These are phyloP conservation scores for Exophiala lecanii-corni DNA, from an alignment of 2,329 filamentous ascomycete species.

Conservation along the genomic window DNA sequence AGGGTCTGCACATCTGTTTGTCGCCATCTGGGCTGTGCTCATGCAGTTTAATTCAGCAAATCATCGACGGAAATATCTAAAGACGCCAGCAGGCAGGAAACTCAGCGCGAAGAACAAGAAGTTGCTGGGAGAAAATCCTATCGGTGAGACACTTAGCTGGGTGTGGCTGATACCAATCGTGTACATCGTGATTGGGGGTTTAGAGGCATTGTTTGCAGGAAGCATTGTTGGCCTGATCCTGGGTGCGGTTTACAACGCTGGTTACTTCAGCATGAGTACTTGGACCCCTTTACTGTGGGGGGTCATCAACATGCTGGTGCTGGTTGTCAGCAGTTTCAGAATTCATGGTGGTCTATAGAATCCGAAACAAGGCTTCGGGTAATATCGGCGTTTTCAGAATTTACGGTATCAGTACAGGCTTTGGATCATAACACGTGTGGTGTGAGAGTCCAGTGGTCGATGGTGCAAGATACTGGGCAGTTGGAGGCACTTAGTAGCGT, in stretches of 20 bases:
- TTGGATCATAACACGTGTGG: too few relatives aligned
- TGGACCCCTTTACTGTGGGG: slow-evolving; percentile 92
- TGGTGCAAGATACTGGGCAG: too few relatives aligned
- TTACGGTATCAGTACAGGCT: too few relatives aligned
- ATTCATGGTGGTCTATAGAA: slow-evolving; percentile 83
- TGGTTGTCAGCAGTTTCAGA: slow-evolving; percentile 86
- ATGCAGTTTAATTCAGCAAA: slow-evolving; percentile 49
- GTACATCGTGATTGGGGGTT: slow-evolving; percentile 65
- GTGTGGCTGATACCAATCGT: slow-evolving; percentile 69
- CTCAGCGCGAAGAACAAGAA: slow-evolving; percentile 24
- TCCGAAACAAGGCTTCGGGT: neutral
- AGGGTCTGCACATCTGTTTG: slow-evolving; percentile 67
- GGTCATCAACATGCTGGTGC: slow-evolving; percentile 72
- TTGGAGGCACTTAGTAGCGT: too few relatives aligned
- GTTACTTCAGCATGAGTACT: slow-evolving; percentile 85
- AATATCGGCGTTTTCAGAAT: too few relatives aligned
- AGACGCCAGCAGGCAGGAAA: slow-evolving; percentile 10
- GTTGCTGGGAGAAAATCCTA: slow-evolving; percentile 23
- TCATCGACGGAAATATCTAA: slow-evolving; percentile 17
- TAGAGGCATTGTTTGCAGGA: slow-evolving; percentile 74
- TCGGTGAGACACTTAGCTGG: slow-evolving; percentile 24
- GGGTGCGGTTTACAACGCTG: slow-evolving; percentile 73
- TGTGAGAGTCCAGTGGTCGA: too few relatives aligned
- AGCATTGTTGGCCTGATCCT: slow-evolving; percentile 75
- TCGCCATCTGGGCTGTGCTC: slow-evolving; percentile 65